Evolutionary conservation across 352 stramenopile genomes (phyloP), one percentile per base, ranked within the genome.

Genomic region (Phytopythium mirpurense): DNA sequence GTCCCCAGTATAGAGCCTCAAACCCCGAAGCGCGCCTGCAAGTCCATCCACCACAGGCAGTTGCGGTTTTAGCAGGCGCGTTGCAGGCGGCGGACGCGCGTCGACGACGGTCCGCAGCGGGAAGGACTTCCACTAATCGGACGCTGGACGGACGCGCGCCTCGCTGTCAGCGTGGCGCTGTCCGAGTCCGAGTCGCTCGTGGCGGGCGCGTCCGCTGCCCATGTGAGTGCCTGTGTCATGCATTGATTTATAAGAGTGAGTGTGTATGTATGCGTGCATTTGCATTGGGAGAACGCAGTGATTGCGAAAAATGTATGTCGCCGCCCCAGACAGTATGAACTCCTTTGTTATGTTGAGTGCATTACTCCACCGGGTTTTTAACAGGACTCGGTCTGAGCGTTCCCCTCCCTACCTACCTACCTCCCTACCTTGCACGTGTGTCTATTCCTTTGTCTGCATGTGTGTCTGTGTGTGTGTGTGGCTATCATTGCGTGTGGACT

Each of bases 281-380:
- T 48, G 38, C 36, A 27, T 63, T 49, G 47, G 31, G 48, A 74
- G 71, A 90, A 88, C 84, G 82, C 88, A 64, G 79, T 93, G 82
- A 93, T 93, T 93, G 74, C 59, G 68, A 70, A 80, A 66, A 63
- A 77, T 86, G 78, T 85, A 90, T 93, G 82, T 93, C 82, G 82
- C 82, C 82, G 82, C 82, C 82, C 82, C 82, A 93, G 79, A 63
- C 82, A 90, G 82, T 88, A 88, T 76, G 59, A 71, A 82, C 72
- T 66, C 31, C 51, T 59, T 32, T 67, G 76, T 89, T 71, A 62
- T 86, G 82, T 90, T 84, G 82, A 93, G 82, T 77, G 77, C 82
- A 82, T 90, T 91, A 70, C 69, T 31, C 46, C 69, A 56, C 76
- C 72, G 70, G 76, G 69, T 82, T 72, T 78, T 72, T 90, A 90